A percentile compares a stretch with the other conserved stretches of the same genome.
These are phyloP conservation scores for Laburnicola sp. DNA, from an alignment of 2,329 filamentous ascomycete species.

Conservation along the genomic window DNA sequence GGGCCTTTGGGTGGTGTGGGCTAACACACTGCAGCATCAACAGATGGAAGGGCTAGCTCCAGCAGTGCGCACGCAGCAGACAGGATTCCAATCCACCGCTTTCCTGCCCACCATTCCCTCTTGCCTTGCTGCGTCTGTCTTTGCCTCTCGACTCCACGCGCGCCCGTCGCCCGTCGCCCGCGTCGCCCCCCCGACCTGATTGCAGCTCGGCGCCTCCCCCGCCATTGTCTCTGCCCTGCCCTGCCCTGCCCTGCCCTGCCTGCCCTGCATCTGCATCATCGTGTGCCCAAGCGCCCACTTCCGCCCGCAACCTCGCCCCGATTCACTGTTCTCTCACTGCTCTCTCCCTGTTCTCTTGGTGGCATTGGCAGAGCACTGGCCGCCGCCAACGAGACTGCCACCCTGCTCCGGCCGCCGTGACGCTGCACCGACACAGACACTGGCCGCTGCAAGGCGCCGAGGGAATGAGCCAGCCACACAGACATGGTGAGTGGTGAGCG, in stretches of 20 bases:
- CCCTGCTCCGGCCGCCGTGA: slow-evolving; percentile 4
- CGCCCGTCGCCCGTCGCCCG: no score
- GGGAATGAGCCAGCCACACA: slow-evolving; percentile 48
- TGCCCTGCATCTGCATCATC: slow-evolving; percentile 5
- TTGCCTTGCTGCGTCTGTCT: no score
- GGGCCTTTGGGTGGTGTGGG: background rate
- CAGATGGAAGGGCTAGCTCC: slow-evolving; percentile 5
- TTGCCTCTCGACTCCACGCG: no score
- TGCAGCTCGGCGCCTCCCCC: slow-evolving; percentile 9
- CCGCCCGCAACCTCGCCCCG: slow-evolving; percentile 4
- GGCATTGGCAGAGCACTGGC: slow-evolving; percentile 4
- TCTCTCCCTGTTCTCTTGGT: background rate
- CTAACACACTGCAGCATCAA: slow-evolving; percentile 6
- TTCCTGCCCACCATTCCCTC: no score
- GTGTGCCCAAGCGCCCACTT: slow-evolving; percentile 6
- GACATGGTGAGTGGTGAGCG: slow-evolving; percentile 48
- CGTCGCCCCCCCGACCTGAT: background rate
- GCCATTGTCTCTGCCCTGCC: background rate
- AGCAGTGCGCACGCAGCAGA: background rate
- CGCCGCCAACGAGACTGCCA: slow-evolving; percentile 12
- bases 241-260: background rate
- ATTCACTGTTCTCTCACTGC: no score
- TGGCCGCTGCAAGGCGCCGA: slow-evolving; percentile 29
- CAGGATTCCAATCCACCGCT: no score
- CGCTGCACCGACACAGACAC: slow-evolving; percentile 20